A percentile compares a stretch with the other conserved stretches of the same genome.
phyloP scores from a whole-genome alignment of 2,329 filamentous ascomycete species.

The Diaporthe vaccinii region DNA sequence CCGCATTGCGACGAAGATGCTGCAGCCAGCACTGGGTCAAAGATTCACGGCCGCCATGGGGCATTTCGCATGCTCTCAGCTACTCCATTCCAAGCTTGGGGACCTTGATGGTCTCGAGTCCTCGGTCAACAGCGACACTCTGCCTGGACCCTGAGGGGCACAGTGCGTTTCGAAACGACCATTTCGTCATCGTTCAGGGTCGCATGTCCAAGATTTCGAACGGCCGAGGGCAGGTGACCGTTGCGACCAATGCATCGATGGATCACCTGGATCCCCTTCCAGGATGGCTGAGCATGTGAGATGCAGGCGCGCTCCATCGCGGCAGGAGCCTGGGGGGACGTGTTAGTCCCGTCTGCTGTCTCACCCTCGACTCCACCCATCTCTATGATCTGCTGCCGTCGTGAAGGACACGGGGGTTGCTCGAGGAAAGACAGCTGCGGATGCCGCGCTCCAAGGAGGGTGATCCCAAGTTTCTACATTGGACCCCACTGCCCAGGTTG shows the following conservation, averaged over 20 bases:
- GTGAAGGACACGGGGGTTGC: background rate
- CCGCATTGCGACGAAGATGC: background rate
- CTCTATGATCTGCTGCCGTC: background rate
- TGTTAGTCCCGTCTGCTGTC: conserved; percentile 3
- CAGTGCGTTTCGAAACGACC: background rate
- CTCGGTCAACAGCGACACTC: background rate
- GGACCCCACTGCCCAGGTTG: background rate
- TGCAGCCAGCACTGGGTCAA: too few relatives aligned
- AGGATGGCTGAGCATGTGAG: conserved; percentile 12
- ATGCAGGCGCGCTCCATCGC: background rate
- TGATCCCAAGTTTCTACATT: conserved; percentile 2
- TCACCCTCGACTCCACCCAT: conserved; percentile 2
- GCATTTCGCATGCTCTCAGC: background rate
- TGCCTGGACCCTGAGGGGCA: background rate
- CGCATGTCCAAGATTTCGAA: conserved; percentile 1
- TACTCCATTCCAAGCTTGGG: background rate
- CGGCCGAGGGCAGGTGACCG: conserved; percentile 12
- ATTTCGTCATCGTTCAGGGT: conserved; percentile 21
- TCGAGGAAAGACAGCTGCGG: background rate
- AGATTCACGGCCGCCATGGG: too few relatives aligned
- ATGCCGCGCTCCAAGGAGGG: background rate
- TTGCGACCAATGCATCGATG: background rate
- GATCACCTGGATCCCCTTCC: background rate
- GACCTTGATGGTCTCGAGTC: background rate
- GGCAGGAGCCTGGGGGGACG: background rate